Conservation (phyloP, 2,329 filamentous ascomycete genomes). For the Sarocladium kiliense region DNA sequence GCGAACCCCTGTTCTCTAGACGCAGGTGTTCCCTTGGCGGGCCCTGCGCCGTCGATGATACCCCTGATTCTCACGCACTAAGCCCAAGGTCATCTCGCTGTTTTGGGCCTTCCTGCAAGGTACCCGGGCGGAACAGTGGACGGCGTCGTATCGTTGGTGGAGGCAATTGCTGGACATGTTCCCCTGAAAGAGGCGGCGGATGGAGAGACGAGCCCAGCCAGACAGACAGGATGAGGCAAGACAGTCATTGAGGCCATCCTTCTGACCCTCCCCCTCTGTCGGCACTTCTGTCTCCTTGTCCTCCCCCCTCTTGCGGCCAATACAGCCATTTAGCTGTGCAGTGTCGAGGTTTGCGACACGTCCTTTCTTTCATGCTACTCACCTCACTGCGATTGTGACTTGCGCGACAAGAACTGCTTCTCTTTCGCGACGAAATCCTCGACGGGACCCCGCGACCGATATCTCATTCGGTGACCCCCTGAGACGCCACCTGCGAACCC, state of each 20-base stretch:
- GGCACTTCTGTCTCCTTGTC: neutral
- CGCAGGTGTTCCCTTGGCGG: neutral
- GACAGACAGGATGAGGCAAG: neutral
- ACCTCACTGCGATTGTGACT: neutral
- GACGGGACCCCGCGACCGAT: neutral
- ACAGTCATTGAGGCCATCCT: neutral
- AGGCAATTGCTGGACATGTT: no score
- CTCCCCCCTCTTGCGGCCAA: neutral
- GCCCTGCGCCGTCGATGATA: neutral
- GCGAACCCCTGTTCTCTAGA: neutral
- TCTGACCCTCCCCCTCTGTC: neutral
- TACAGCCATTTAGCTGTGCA: no score
- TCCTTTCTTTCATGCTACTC: neutral
- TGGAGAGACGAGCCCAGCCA: neutral
- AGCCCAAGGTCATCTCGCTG: neutral
- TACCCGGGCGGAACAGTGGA: neutral
- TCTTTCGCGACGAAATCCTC: neutral
- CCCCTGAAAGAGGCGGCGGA: neutral
- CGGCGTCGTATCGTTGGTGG: neutral
- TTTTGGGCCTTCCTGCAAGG: neutral
- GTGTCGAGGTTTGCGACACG: no score
- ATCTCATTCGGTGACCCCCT: neutral
- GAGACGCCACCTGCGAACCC: neutral
- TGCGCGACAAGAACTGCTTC: neutral
- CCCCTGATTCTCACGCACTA: constrained; percentile 1